These are phyloP conservation scores for Ballota nigra DNA, from an alignment of 257 asterid species.

Conservation along the genomic window DNA sequence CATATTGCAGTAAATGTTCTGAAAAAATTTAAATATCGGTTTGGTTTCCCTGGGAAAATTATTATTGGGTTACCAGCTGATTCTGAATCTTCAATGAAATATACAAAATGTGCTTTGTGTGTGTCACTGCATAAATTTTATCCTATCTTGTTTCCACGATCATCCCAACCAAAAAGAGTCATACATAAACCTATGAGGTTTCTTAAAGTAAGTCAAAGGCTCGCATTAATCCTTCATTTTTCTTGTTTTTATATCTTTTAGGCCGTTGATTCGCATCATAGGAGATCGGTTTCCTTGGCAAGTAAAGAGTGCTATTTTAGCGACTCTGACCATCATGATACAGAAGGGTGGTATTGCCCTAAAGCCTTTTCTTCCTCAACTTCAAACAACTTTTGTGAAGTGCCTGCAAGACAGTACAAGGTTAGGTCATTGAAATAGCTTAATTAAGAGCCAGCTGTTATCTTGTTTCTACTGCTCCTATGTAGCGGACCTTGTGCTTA, in stretches of 20 bases:
- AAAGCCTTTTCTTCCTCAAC: slow-evolving; percentile 99
- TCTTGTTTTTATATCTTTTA: slow-evolving; percentile 27
- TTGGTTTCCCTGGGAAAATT: not conserved
- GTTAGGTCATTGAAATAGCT: slow-evolving; percentile 43
- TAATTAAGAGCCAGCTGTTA: not conserved
- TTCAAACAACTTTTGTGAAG: slow-evolving; percentile 94
- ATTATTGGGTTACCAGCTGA: not conserved
- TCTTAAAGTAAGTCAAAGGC: slow-evolving; percentile 11
- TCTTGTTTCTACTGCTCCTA: not conserved
- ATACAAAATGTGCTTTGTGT: not conserved
- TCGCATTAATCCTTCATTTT: slow-evolving; percentile 18
- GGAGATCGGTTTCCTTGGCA: slow-evolving; percentile 99
- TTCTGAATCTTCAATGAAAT: not conserved
- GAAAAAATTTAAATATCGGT: not conserved
- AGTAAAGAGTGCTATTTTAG: slow-evolving; percentile 95
- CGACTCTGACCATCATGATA: slow-evolving; percentile 87
- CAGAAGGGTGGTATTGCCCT: slow-evolving; percentile 91
- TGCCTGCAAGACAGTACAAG: slow-evolving; percentile 96
- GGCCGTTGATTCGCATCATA: slow-evolving; percentile 97
- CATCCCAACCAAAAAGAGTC: not conserved
- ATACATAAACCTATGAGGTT: not conserved
- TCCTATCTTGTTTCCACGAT: not conserved
- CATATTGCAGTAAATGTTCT: not conserved
- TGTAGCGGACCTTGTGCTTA: slow-evolving; percentile 18
- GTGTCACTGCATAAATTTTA: not conserved